A percentile compares a stretch with the other conserved stretches of the same genome.
Conservation (phyloP, 345 rosid genomes). For the Cardamine resedifolia region DNA sequence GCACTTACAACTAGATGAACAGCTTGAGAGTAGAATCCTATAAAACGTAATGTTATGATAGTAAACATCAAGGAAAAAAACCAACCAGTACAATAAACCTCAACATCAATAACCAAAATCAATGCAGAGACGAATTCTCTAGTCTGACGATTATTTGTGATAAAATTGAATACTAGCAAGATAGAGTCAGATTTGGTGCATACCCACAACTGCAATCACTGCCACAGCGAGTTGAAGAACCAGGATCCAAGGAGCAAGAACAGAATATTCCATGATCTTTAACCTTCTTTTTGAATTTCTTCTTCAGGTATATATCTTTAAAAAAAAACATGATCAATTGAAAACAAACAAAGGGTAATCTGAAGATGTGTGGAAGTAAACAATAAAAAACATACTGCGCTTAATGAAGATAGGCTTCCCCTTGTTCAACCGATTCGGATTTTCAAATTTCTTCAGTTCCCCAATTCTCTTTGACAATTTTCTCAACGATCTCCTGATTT, state of each 20-base stretch:
- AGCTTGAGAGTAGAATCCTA: slow-evolving; percentile 88
- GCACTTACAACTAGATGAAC: slow-evolving; percentile 91
- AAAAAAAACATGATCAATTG: slow-evolving; percentile 27
- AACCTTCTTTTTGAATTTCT: slow-evolving; percentile 65
- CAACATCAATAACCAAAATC: background rate
- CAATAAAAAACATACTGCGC: slow-evolving; percentile 69
- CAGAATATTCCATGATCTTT: slow-evolving; percentile 98
- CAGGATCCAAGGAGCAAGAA: slow-evolving; percentile 56
- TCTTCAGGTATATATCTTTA: slow-evolving; percentile 71
- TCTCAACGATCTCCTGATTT: slow-evolving; percentile 44
- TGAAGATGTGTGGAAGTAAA: background rate
- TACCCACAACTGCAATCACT: slow-evolving; percentile 96
- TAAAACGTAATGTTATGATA: background rate
- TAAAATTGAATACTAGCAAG: background rate
- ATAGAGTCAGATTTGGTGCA: slow-evolving; percentile 23
- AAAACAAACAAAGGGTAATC: slow-evolving; percentile 26
- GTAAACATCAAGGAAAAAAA: background rate
- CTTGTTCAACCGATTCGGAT: slow-evolving; percentile 62
- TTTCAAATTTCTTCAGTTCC: slow-evolving; percentile 58
- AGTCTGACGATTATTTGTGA: background rate
- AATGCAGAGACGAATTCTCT: background rate
- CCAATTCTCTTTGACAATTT: slow-evolving; percentile 52
- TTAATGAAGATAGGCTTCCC: slow-evolving; percentile 57
- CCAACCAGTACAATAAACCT: background rate
- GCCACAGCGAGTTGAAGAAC: slow-evolving; percentile 64